Base-by-base conservation (phyloP, 768 basidiomycete genomes). In the Macrocybe gigantea region DNA sequence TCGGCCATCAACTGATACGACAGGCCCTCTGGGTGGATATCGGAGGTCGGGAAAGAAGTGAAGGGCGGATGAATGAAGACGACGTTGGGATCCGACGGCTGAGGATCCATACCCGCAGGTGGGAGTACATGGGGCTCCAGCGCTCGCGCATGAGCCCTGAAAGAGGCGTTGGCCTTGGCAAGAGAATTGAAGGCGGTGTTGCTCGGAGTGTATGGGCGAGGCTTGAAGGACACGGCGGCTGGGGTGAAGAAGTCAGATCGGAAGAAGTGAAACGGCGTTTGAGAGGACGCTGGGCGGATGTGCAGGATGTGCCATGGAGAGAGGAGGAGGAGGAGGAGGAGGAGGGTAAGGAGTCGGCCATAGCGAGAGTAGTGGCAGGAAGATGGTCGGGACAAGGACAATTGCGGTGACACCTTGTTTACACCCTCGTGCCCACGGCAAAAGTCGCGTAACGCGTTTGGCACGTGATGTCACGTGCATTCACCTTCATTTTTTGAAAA, bases 41-140 rank as follows among this genome's bases (percentile, higher is more conserved):
- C 69, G 13, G 83, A 74, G 44, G 78, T 68, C 1, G 87, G 88
- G 58, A 88, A 88, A 32, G 68, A 59, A 41, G 66, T 70, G 64
- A 88, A 90, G 7, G 88, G 88, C 0, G 86, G 83, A 55, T 79
- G 86, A 33, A 91, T 77, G 64, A 91, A 88, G 49, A 85, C 56
- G 39, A 80, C 75, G 45, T 69, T 73, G 14, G 79, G 77, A 56
- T 91, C 88, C n/a, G 73, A 71, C 5, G 74, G 75, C 9, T 75
- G 73, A 1, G 88, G 88, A 57, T 90, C 88, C 76, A 81, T 78
- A 51, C 75, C 71, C 15, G 74, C 72, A 11, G 79, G 64, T 33
- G 77, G 74, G 3, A 77, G 59, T 4, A 70, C 64, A 47, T 77
- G 66, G 5, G 70, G 49, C n/a, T 71, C 73, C 45, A 70, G 60